Evolutionary conservation across 31 red algal species (phyloP).

Genomic region (Endocladia muricata): DNA sequence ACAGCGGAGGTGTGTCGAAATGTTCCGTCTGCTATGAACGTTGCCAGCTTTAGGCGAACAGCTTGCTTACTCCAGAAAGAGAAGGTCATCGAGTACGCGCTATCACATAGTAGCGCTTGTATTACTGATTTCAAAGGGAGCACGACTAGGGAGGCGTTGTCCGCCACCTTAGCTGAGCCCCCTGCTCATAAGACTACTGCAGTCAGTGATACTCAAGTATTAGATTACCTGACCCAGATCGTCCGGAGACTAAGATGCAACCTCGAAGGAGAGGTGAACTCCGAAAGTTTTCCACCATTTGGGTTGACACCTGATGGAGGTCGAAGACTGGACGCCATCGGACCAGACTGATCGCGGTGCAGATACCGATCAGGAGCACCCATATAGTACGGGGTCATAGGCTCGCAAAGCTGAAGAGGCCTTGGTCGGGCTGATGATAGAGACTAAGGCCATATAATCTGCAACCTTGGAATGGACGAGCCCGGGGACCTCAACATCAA

Average conservation of each 20-base stretch:
- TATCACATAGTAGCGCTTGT: too few species aligned
- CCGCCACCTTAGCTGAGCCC: too few species aligned
- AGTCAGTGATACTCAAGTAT: too few species aligned
- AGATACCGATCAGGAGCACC: neutral
- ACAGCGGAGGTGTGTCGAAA: neutral
- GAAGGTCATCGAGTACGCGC: neutral
- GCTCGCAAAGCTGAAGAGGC: neutral
- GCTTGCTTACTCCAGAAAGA: neutral
- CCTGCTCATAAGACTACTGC: too few species aligned
- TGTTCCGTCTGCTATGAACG: neutral
- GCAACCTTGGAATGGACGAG: slow-evolving; percentile 17
- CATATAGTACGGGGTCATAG: neutral
- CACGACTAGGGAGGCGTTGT: too few species aligned
- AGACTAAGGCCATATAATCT: slow-evolving; percentile 1
- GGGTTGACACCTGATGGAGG: neutral
- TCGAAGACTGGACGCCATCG: neutral
- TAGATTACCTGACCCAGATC: neutral
- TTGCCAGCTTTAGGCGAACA: neutral
- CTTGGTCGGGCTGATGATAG: neutral
- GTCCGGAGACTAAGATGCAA: neutral
- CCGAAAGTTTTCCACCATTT: slow-evolving; percentile 1
- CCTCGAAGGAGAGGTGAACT: neutral
- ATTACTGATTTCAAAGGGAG: too few species aligned
- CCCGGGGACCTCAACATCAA: neutral
- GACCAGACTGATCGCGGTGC: neutral